Evolutionary conservation across 2,329 filamentous ascomycete species (phyloP), one percentile per base, ranked within the genome.

Genomic region (Claviceps purpurea): DNA sequence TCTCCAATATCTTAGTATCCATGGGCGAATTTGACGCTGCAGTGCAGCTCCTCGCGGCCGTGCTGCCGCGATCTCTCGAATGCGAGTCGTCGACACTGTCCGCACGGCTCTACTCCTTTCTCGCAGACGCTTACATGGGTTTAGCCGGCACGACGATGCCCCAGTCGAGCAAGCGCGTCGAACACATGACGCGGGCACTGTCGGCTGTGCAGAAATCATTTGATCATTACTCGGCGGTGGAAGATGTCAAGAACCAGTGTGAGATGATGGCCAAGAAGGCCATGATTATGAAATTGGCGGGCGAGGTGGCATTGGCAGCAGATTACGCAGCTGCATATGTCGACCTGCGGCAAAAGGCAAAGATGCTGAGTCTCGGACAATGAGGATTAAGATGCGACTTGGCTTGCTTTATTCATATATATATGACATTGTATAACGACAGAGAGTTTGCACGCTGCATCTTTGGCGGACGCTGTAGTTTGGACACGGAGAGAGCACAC

Each of bases 211-310:
- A 85, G 52, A 76, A 72, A 55, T 79, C 84, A 0, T 81, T 82
- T 58, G 70, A 71, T 37, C 77, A 82, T 56, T 94, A 79, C 63
- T 78, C 81, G 43, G 75, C 73, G 47, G 71, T 88, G 14, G 81
- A 87, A 62, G 86, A 69, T 20, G 69, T 82, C 14, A 69, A 72
- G n/a, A 81, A 81, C 51, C 84, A 87, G 67, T 84, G 87, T 61
- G 85, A 89, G 66, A 82, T 87, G 73, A 77, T 90, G 70, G 84
- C 85, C 20, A 93, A 93, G 73, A 90, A 88, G 68, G 84, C 86
- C 3, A 82, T 82, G 49, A 77, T 94, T 49, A 85, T 87, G 73
- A 81, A 83, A 64, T 70, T 84, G 47, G 74, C 78, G 7, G 86
- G 84, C 0, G 84, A 89, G 58, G 65, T 73, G 57, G 73, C 72